Evolutionary conservation across 164 flowering plant genomes (phyloP).

Genomic region (Umbilicus rupestris): DNA sequence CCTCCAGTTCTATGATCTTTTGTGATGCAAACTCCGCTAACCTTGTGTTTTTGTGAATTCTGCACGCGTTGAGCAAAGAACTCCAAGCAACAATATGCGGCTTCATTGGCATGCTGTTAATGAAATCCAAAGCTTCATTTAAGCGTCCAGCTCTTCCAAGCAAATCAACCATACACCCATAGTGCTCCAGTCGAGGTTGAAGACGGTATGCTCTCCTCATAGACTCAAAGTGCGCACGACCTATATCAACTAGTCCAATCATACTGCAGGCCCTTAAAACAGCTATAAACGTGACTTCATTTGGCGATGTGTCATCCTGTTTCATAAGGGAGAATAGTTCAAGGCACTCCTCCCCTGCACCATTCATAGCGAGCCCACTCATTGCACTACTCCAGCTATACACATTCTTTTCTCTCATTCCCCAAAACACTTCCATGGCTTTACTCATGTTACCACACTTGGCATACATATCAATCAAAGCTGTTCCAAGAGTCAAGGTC

Average conservation of each 20-base stretch:
- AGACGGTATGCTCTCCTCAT: slow-evolving; percentile 44
- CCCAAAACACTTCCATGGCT: slow-evolving; percentile 45
- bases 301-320: slow-evolving; percentile 27
- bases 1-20: slow-evolving; percentile 35
- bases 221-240: slow-evolving; percentile 31
- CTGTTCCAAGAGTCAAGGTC: slow-evolving; percentile 29
- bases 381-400: slow-evolving; percentile 67
- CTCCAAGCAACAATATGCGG: slow-evolving; percentile 83
- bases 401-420: slow-evolving; percentile 42
- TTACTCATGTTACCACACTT: slow-evolving; percentile 59
- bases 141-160: slow-evolving; percentile 56
- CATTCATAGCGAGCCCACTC: slow-evolving; percentile 63
- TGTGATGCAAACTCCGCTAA: slow-evolving; percentile 50
- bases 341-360: slow-evolving; percentile 37
- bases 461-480: slow-evolving; percentile 58
- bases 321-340: slow-evolving; percentile 38
- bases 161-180: slow-evolving; percentile 74
- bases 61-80: slow-evolving; percentile 65
- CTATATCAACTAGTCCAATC: slow-evolving; percentile 39
- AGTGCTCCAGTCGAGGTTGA: slow-evolving; percentile 62
- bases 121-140: slow-evolving; percentile 49
- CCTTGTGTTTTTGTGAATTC: slow-evolving; percentile 36
- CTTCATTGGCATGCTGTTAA: slow-evolving; percentile 55
- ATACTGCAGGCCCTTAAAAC: slow-evolving; percentile 49
- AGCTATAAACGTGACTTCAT: slow-evolving; percentile 50